Conservation (phyloP, 331 rosid genomes). For the Acacia pycnantha region DNA sequence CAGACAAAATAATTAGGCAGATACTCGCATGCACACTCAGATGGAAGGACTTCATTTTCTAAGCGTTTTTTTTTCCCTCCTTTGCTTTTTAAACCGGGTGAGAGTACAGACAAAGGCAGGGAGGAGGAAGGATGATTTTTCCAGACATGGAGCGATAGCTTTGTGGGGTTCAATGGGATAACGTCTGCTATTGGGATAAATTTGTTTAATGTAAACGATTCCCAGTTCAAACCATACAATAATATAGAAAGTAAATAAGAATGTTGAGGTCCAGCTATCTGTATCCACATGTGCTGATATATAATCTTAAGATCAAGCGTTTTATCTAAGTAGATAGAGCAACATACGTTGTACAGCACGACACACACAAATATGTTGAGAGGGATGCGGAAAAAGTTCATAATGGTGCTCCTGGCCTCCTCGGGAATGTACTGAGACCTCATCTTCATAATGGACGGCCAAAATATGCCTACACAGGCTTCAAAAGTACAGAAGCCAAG, state of each 20-base stretch:
- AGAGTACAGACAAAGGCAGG: neutral
- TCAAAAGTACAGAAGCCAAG: slow-evolving; percentile 94
- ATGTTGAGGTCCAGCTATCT: neutral
- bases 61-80: neutral
- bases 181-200: neutral
- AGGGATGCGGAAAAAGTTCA: slow-evolving; percentile 99
- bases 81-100: neutral
- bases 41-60: neutral
- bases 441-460: slow-evolving; percentile 99
- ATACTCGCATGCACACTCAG: neutral
- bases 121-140: neutral
- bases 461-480: slow-evolving; percentile 92
- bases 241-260: slow-evolving; percentile 2
- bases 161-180: neutral
- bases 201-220: neutral
- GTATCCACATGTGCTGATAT: slow-evolving; percentile 13
- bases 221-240: neutral
- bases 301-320: slow-evolving; percentile 18
- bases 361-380: slow-evolving; percentile 94
- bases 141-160: slow-evolving; percentile 8
- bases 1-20: slow-evolving; percentile 29
- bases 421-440: slow-evolving; percentile 99
- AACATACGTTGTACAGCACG: slow-evolving; percentile 94
- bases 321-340: slow-evolving; percentile 1
- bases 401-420: slow-evolving; percentile 99